Percentiles rank a stretch among this genome's conserved stretches.
Evolutionary conservation across 768 basidiomycete genomes (phyloP).

Genomic region (Russula virescens): DNA sequence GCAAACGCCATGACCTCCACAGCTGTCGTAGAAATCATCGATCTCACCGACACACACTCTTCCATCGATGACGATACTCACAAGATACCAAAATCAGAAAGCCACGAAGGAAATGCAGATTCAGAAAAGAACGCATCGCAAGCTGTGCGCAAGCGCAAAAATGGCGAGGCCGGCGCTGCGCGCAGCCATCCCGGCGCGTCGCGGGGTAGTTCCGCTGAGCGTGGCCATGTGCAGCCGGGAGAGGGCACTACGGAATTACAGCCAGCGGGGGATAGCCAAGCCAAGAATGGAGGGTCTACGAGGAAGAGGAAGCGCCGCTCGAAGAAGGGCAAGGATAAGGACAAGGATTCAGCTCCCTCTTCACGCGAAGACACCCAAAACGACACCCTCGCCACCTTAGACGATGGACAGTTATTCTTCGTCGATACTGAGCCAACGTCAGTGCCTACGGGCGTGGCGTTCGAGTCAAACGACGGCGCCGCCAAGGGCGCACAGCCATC

Average conservation of each 20-base stretch:
- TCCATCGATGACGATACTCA: not conserved
- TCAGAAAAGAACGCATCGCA: not conserved
- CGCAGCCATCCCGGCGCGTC: not conserved
- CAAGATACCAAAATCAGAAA: not conserved
- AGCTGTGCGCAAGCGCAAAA: constrained; percentile 9
- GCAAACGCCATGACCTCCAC: constrained; percentile 13
- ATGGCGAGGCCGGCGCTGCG: constrained; percentile 1
- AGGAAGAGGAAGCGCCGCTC: constrained; percentile 14
- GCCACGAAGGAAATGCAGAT: not conserved
- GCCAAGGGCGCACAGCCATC: constrained; percentile 11
- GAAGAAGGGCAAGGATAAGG: constrained; percentile 5
- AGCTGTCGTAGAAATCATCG: constrained; percentile 18
- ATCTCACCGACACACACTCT: constrained; percentile 17
- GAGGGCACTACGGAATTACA: not conserved
- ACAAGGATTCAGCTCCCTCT: not conserved
- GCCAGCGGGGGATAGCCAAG: not conserved
- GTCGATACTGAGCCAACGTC: constrained; percentile 43
- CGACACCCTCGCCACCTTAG: not conserved
- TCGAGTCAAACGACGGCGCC: constrained; percentile 19
- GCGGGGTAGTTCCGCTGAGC: not conserved
- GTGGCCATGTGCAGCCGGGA: not conserved
- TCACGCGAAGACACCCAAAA: constrained; percentile 2
- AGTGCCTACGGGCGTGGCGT: constrained; percentile 28
- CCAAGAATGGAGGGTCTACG: not conserved
- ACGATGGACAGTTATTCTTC: constrained; percentile 37